Conservation (phyloP, 176 grass and related monocot genomes). For the Juncus effusus region DNA sequence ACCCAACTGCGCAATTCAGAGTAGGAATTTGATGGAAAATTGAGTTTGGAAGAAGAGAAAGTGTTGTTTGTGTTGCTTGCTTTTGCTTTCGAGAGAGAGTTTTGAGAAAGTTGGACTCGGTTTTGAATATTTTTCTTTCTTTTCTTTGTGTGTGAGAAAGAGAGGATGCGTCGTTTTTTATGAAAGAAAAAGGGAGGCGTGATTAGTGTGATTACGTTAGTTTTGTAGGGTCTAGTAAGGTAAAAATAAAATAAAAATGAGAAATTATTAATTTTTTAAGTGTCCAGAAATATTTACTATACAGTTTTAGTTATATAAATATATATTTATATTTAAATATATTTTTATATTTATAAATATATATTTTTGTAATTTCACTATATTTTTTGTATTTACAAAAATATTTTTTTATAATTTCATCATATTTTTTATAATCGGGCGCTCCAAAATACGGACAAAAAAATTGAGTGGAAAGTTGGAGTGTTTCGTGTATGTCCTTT, state of each 20-base stretch:
- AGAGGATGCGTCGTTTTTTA: conserved; percentile 33
- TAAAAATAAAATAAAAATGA: not conserved
- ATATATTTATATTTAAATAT: no score
- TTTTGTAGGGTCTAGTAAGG: not conserved
- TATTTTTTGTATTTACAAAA: no score
- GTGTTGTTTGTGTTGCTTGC: conserved; percentile 13
- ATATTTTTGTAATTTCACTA: no score
- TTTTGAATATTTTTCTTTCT: conserved; percentile 21
- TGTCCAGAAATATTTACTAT: no score
- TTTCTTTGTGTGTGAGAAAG: not conserved
- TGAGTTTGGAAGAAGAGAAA: not conserved
- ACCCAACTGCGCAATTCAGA: conserved; percentile 2
- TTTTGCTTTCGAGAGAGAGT: conserved; percentile 19
- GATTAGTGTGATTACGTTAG: conserved; percentile 1
- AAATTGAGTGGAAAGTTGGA: no score
- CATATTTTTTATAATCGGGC: no score
- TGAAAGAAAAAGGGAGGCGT: conserved; percentile 8
- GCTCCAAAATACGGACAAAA: no score
- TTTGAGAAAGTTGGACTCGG: conserved; percentile 4
- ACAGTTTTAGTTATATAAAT: not conserved
- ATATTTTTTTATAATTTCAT: no score
- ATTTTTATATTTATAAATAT: no score
- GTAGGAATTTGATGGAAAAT: conserved; percentile 1
- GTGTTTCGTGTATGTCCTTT: no score
- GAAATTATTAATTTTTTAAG: not conserved